These are phyloP conservation scores for Candida easanensis DNA, from an alignment of 805 yeast species.

Conservation along the genomic window DNA sequence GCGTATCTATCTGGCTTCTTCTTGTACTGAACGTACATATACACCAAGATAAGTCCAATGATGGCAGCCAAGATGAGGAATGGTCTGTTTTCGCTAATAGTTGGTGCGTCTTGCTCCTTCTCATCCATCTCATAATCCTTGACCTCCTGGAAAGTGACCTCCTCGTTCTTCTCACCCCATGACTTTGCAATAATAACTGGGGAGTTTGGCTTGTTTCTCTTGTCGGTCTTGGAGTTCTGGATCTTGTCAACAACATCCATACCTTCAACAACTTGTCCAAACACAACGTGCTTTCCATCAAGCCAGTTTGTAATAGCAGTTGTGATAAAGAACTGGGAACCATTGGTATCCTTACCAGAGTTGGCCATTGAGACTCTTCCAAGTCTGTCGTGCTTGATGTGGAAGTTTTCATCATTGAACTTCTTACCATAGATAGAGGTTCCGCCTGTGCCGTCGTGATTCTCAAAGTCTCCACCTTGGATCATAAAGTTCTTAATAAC, in stretches of 20 bases:
- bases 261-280: slow-evolving; percentile 75
- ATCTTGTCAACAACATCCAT: slow-evolving; percentile 53
- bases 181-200: slow-evolving; percentile 40
- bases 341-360: slow-evolving; percentile 64
- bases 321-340: slow-evolving; percentile 70
- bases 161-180: slow-evolving; percentile 28
- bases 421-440: slow-evolving; percentile 71
- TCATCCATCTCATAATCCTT: slow-evolving; percentile 20
- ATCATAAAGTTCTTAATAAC: slow-evolving; percentile 73
- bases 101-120: slow-evolving; percentile 6
- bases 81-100: slow-evolving; percentile 10
- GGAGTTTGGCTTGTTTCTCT: slow-evolving; percentile 39
- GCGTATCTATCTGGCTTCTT: slow-evolving; percentile 21
- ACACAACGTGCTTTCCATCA: slow-evolving; percentile 68
- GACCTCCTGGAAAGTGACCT: slow-evolving; percentile 18
- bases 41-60: slow-evolving; percentile 16
- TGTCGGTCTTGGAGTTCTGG: slow-evolving; percentile 51
- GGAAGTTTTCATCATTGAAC: slow-evolving; percentile 76
- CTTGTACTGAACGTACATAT: slow-evolving; percentile 18
- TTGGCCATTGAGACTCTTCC: slow-evolving; percentile 74
- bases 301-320: slow-evolving; percentile 46
- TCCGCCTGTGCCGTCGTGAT: slow-evolving; percentile 69
- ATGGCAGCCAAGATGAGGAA: slow-evolving; percentile 20
- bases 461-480: slow-evolving; percentile 86
- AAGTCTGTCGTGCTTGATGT: slow-evolving; percentile 63